Conservation (phyloP, 305 asterid species). For the Rubia peregrina region DNA sequence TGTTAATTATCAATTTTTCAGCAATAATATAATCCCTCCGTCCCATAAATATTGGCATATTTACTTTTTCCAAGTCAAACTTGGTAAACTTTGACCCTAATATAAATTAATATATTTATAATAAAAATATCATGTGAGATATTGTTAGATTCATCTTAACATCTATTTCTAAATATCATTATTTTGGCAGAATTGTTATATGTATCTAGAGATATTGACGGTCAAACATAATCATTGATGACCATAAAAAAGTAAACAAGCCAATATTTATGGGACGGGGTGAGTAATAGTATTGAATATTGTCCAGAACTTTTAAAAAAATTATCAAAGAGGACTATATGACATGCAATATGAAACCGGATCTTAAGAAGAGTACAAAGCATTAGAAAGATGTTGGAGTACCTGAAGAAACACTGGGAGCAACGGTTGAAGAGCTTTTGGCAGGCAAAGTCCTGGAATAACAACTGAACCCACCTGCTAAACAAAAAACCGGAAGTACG, state of each 20-base stretch:
- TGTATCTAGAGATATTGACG: too few species aligned
- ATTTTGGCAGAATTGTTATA: too few species aligned
- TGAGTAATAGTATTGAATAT: not conserved
- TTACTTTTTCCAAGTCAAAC: too few species aligned
- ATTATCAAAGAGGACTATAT: not conserved
- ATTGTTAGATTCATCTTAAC: too few species aligned
- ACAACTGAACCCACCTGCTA: conserved; percentile 86
- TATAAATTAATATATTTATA: too few species aligned
- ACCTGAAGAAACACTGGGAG: conserved; percentile 93
- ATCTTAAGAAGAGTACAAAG: not conserved
- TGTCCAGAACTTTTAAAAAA: not conserved
- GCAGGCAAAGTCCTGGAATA: conserved; percentile 93
- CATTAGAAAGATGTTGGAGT: conserved; percentile 15
- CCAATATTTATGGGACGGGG: too few species aligned
- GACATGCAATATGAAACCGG: not conserved
- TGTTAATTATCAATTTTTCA: not conserved
- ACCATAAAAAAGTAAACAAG: too few species aligned
- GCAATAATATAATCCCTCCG: not conserved
- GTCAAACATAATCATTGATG: too few species aligned
- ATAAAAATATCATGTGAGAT: too few species aligned
- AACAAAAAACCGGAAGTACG: conserved; percentile 6
- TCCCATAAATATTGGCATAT: too few species aligned
- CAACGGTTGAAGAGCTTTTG: conserved; percentile 94
- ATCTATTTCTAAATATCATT: too few species aligned
- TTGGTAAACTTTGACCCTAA: too few species aligned